phyloP scores from a whole-genome alignment of 169 alveolate species.

The Cyclospora cayetanensis region DNA sequence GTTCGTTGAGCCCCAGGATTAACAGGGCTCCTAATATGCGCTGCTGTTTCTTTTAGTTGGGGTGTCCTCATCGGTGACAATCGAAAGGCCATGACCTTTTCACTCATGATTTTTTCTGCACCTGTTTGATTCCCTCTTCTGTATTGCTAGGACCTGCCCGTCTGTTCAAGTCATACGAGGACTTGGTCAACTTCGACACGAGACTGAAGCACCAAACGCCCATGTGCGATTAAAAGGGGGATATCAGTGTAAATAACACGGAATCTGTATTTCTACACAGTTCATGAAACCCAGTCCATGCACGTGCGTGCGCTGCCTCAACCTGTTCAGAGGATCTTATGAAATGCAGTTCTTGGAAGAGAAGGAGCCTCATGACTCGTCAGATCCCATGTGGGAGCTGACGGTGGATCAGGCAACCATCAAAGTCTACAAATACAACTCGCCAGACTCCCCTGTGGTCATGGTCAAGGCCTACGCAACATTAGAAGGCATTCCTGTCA shows the following conservation, averaged over 20 bases:
- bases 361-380: constrained; percentile 34
- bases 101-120: neutral
- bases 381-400: constrained; percentile 57
- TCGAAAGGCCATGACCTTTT: no score
- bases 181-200: constrained; percentile 62
- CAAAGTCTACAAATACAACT: constrained; percentile 48
- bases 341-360: constrained; percentile 56
- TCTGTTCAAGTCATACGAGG: constrained; percentile 67
- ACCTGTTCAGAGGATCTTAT: constrained; percentile 37
- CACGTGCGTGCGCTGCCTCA: neutral
- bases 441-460: constrained; percentile 57
- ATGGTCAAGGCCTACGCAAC: constrained; percentile 70
- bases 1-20: no score
- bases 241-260: neutral
- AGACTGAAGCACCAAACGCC: constrained; percentile 70
- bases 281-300: neutral
- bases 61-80: no score
- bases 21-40: no score
- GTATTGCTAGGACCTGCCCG: constrained; percentile 50
- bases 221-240: constrained; percentile 18
- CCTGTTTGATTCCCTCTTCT: neutral
- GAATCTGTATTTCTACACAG: neutral
- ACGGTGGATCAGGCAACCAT: neutral
- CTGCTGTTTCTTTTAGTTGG: no score
- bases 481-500: constrained; percentile 52